A percentile compares a stretch with the other conserved stretches of the same genome.
These are phyloP conservation scores for Paecilomyces formosus DNA, from an alignment of 2,329 filamentous ascomycete genomes.

Conservation along the genomic window DNA sequence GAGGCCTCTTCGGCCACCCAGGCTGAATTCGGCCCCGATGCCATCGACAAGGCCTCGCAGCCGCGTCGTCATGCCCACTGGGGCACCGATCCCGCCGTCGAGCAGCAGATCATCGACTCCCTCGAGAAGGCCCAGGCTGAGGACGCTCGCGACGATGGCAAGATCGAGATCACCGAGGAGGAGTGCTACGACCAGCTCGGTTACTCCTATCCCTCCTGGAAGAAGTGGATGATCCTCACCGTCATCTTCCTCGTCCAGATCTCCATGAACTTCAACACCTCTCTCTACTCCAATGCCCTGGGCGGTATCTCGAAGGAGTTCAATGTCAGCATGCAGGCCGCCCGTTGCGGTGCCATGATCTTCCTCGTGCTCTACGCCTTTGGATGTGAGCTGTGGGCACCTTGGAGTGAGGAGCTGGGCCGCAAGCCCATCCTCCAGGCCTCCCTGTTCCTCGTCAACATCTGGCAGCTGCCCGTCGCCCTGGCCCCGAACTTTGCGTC, in stretches of 20 bases:
- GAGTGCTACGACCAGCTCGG: slow-evolving; percentile 62
- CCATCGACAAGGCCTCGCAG: slow-evolving; percentile 10
- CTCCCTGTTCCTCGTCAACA: slow-evolving; percentile 66
- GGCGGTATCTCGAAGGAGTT: slow-evolving; percentile 61
- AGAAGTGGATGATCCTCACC: slow-evolving; percentile 67
- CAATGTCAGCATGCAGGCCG: slow-evolving; percentile 58
- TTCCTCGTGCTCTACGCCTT: slow-evolving; percentile 77
- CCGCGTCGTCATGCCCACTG: slow-evolving; percentile 11
- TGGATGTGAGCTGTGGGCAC: slow-evolving; percentile 81
- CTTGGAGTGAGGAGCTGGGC: slow-evolving; percentile 78
- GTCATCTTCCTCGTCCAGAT: slow-evolving; percentile 67
- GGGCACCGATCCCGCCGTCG: slow-evolving; percentile 2
- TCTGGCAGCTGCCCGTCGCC: slow-evolving; percentile 67
- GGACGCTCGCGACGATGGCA: slow-evolving; percentile 14
- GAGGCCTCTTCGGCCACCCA: slow-evolving; percentile 26
- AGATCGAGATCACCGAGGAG: slow-evolving; percentile 39
- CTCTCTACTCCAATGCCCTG: slow-evolving; percentile 64
- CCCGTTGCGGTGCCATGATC: slow-evolving; percentile 66
- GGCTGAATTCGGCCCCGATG: slow-evolving; percentile 15
- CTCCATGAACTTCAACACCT: slow-evolving; percentile 75
- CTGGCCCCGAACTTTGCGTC: slow-evolving; percentile 66
- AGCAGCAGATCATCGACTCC: background rate
- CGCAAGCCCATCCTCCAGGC: slow-evolving; percentile 68
- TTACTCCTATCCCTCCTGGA: slow-evolving; percentile 52
- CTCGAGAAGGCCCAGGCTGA: slow-evolving; percentile 9